A percentile compares a stretch with the other conserved stretches of the same genome.
These are phyloP conservation scores for Cryptococcus sp. DNA, from an alignment of 1,284 basidiomycete genomes.

Conservation along the genomic window DNA sequence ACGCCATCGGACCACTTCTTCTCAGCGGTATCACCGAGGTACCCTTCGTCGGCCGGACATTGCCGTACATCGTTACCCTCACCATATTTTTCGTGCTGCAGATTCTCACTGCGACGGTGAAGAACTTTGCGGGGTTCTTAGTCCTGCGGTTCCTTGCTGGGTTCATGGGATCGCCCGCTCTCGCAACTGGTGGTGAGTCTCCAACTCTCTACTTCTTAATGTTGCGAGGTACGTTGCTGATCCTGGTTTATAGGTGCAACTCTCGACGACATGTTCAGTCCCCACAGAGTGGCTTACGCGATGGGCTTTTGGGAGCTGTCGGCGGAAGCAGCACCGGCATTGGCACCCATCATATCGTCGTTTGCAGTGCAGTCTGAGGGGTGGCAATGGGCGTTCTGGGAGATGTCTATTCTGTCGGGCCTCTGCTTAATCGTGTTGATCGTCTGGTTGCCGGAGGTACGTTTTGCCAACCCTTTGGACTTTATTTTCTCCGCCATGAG, in stretches of 20 bases:
- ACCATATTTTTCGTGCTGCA: conserved; percentile 43
- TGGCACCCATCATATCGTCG: conserved; percentile 35
- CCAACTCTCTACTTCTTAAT: background rate
- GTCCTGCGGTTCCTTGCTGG: conserved; percentile 48
- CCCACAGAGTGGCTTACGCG: conserved; percentile 27
- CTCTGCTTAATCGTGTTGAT: conserved; percentile 28
- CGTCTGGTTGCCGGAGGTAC: conserved; percentile 43
- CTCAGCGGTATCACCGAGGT: conserved; percentile 39
- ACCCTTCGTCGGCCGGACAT: conserved; percentile 34
- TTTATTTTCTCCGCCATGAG: too few relatives aligned
- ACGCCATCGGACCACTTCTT: conserved; percentile 35
- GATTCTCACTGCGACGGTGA: conserved; percentile 39
- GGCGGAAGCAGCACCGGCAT: conserved; percentile 26
- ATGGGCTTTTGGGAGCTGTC: conserved; percentile 33
- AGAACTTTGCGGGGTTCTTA: conserved; percentile 39
- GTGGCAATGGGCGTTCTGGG: conserved; percentile 49
- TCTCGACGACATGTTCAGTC: conserved; percentile 27
- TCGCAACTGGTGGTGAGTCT: conserved; percentile 38
- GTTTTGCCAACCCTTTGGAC: background rate
- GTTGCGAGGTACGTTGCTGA: background rate
- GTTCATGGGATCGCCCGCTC: conserved; percentile 43
- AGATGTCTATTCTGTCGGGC: conserved; percentile 43
- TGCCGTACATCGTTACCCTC: conserved; percentile 44
- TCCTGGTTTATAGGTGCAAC: conserved; percentile 14
- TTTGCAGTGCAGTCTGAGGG: conserved; percentile 33